Evolutionary conservation across 1,284 basidiomycete genomes (phyloP), one percentile per base, ranked within the genome.

Genomic region (Fomitopsis schrenkii): DNA sequence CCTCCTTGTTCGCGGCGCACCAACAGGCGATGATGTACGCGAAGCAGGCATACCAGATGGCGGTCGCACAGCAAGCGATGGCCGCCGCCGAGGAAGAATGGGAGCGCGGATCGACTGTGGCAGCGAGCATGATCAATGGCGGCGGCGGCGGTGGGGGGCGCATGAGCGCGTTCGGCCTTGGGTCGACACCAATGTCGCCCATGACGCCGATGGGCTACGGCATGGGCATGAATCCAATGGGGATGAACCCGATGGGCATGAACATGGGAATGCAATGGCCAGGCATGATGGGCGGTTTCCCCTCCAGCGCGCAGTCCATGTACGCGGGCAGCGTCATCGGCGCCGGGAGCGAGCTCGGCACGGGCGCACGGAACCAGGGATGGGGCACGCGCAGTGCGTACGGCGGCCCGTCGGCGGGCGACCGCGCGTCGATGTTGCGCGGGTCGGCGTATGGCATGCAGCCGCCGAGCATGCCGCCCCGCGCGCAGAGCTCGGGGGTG

Each of bases 41-140:
- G 57, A 93, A 93, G 72, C 92, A 93, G 71, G 86, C 91, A 2
- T 93, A 92, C 70, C 91, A 93, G 73, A 85, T 88, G 78, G 88
- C 91, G 10, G 89, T 93, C 55, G 91, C 91, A 5, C 91, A 92
- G 71, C 91, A 93, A 67, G 92, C 92, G 12, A 88, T 93, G 83
- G 87, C 85, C 2, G 83, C 85, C 14, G 91, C 91, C 14, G 90
- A 83, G 28, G 92, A 94, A 57, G 90, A 93, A 70, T 93, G 92
- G 92, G 92, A 94, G 70, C 85, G 91, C 45, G 82, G 85, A 10
- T 91, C 90, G 57, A 83, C 76, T 8, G 72, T 71, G 22, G 59
- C 58, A 9, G 38, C 59, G 15, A 75, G 77, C 59, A 72, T 71
- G 9, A 44, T 60, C 28, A 71, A 74, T 1, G 69, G 70, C 3